These are phyloP conservation scores for carrot (Daucus carota) DNA, from an alignment of 129 eudicot genomes.

Conservation along the genomic window DNA sequence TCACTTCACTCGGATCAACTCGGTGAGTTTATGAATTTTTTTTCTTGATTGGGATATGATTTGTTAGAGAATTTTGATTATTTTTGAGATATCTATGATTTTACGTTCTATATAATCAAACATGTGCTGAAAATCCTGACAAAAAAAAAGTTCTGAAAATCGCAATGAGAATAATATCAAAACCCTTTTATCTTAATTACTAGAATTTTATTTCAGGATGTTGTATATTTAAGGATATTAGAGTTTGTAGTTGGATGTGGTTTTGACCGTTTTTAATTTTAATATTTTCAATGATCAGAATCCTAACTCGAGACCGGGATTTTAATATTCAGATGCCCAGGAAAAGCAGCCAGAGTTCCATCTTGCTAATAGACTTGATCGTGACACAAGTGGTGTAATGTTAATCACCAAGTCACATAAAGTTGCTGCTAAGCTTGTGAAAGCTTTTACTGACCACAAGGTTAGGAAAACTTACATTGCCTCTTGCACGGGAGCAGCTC, in stretches of 20 bases:
- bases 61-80: background rate
- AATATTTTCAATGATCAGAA: background rate
- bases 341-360: constrained; percentile 52
- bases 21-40: background rate
- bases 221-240: too few relatives aligned
- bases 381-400: constrained; percentile 92
- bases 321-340: constrained; percentile 23
- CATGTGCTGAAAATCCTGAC: too few relatives aligned
- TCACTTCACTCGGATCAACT: constrained; percentile 10
- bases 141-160: too few relatives aligned
- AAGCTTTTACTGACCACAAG: constrained; percentile 88
- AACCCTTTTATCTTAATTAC: background rate
- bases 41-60: background rate
- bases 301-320: background rate
- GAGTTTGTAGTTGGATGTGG: background rate
- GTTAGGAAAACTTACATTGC: constrained; percentile 78
- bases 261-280: background rate
- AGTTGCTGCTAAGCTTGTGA: constrained; percentile 91
- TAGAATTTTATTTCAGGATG: background rate
- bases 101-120: too few relatives aligned
- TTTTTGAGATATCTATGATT: background rate
- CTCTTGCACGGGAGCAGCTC: constrained; percentile 54
- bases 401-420: constrained; percentile 80
- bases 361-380: constrained; percentile 94
- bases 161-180: background rate